A percentile compares a stretch with the other conserved stretches of the same genome.
These are phyloP conservation scores for Porcisia hertigi DNA, from an alignment of 208 protist species.

Conservation along the genomic window DNA sequence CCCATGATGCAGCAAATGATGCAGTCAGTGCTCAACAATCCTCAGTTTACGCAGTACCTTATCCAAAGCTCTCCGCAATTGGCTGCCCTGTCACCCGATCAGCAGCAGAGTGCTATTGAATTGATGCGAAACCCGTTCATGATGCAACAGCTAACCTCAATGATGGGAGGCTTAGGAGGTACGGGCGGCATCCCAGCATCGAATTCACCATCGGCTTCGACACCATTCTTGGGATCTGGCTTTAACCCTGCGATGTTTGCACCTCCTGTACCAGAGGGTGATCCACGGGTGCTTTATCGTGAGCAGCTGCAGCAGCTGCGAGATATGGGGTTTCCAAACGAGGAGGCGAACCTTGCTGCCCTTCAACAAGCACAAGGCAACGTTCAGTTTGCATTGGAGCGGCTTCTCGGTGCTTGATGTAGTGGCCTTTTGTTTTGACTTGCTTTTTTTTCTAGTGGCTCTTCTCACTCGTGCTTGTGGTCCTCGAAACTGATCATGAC, in stretches of 20 bases:
- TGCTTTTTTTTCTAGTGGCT: not conserved
- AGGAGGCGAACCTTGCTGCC: slow-evolving; percentile 90
- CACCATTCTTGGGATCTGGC: slow-evolving; percentile 2
- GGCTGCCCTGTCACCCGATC: slow-evolving; percentile 42
- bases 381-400: slow-evolving; percentile 88
- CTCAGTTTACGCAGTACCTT: slow-evolving; percentile 67
- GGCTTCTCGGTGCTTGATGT: slow-evolving; percentile 67
- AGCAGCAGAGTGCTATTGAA: slow-evolving; percentile 53
- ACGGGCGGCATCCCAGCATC: not conserved
- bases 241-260: slow-evolving; percentile 41
- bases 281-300: slow-evolving; percentile 80
- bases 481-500: not conserved
- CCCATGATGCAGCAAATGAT: slow-evolving; percentile 66
- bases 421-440: not conserved
- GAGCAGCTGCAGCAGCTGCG: slow-evolving; percentile 89
- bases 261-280: slow-evolving; percentile 48
- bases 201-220: slow-evolving; percentile 1
- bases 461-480: not conserved
- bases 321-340: slow-evolving; percentile 94
- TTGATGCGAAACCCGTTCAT: slow-evolving; percentile 66
- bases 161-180: slow-evolving; percentile 25
- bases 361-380: slow-evolving; percentile 90
- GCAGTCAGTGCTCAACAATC: slow-evolving; percentile 60
- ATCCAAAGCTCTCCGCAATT: slow-evolving; percentile 48
- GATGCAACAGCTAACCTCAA: slow-evolving; percentile 43